These are phyloP conservation scores for Jackrogersella minutella DNA, from an alignment of 495 filamentous ascomycete species.

Conservation along the genomic window DNA sequence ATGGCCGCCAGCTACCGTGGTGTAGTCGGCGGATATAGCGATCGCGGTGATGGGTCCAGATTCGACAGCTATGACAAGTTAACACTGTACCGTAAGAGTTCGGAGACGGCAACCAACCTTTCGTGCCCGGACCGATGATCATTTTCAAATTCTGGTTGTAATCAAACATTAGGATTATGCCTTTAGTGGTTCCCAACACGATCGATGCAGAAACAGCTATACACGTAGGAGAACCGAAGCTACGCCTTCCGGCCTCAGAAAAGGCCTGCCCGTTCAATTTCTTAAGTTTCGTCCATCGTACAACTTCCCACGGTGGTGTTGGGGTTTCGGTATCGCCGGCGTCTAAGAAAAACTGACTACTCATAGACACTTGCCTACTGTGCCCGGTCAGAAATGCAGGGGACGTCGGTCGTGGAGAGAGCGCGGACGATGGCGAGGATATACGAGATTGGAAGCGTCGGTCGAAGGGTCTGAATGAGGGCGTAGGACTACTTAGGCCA, in stretches of 20 bases:
- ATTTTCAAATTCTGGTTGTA: constrained; percentile 94
- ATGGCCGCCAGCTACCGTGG: constrained; percentile 90
- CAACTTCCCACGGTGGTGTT: constrained; percentile 91
- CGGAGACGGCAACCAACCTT: constrained; percentile 65
- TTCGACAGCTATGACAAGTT: constrained; percentile 73
- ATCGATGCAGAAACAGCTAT: constrained; percentile 89
- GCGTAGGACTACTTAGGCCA: constrained; percentile 67
- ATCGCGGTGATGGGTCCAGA: constrained; percentile 87
- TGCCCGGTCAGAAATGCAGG: constrained; percentile 79
- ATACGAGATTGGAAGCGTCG: constrained; percentile 90
- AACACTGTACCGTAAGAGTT: constrained; percentile 22
- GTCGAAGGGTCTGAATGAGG: constrained; percentile 91
- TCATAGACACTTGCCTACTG: constrained; percentile 78
- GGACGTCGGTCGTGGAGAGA: constrained; percentile 74
- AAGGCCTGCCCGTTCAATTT: constrained; percentile 90
- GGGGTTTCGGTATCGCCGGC: constrained; percentile 68
- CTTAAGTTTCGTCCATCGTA: constrained; percentile 92
- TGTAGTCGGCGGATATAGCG: constrained; percentile 91
- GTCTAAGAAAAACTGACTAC: constrained; percentile 64
- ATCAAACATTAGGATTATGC: constrained; percentile 93
- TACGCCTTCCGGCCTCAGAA: constrained; percentile 93
- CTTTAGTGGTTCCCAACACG: constrained; percentile 90
- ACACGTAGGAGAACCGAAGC: constrained; percentile 91
- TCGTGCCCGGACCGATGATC: constrained; percentile 93
- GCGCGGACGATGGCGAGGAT: constrained; percentile 59